These are phyloP conservation scores for Fragilariopsis cylindrus DNA, from an alignment of 108 stramenopile species.

Conservation along the genomic window DNA sequence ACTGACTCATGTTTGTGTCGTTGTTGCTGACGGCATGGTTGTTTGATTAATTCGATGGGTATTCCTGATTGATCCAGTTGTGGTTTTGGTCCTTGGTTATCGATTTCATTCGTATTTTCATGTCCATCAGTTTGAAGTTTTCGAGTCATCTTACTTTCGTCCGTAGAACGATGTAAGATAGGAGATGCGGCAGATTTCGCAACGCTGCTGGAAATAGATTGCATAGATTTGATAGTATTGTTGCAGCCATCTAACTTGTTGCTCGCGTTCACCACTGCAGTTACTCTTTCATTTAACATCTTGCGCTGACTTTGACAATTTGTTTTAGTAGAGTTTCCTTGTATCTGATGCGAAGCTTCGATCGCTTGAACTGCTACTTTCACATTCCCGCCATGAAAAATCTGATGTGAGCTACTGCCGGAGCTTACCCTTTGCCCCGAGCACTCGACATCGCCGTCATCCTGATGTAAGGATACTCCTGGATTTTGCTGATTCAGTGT, in stretches of 20 bases:
- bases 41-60: not conserved
- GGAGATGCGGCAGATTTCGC: not conserved
- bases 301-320: not conserved
- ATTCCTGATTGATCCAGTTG: not conserved
- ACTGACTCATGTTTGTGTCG: not conserved
- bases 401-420: not conserved
- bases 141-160: not conserved
- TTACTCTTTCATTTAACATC: slow-evolving; percentile 5
- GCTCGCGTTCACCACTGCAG: slow-evolving; percentile 3
- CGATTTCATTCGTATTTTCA: too few relatives aligned
- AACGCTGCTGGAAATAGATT: not conserved
- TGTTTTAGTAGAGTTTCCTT: not conserved
- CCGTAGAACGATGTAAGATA: not conserved
- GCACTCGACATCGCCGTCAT: too few relatives aligned
- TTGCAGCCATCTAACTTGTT: not conserved
- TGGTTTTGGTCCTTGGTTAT: too few relatives aligned
- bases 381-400: not conserved
- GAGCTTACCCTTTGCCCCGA: too few relatives aligned
- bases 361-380: slow-evolving; percentile 2
- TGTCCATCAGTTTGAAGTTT: not conserved
- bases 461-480: too few relatives aligned
- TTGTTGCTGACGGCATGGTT: not conserved
- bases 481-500: too few relatives aligned
- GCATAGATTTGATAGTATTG: not conserved
- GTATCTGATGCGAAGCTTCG: slow-evolving; percentile 2